Base-by-base conservation (phyloP, 805 yeast genomes). In the Nakazawaea wickerhamii region DNA sequence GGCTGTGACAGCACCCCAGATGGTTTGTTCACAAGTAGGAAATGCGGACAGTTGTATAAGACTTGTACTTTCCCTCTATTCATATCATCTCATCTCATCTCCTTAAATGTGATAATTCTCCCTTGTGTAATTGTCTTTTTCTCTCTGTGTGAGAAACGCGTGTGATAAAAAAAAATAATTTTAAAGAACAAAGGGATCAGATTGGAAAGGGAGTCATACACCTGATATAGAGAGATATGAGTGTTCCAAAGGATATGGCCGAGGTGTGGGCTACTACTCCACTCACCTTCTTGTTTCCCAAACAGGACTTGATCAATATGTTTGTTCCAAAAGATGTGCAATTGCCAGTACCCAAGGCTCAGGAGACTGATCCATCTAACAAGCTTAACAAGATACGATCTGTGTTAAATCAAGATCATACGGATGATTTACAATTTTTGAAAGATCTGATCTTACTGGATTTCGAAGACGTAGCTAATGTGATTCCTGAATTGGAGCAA, bases 201-300 rank as follows among this genome's bases (percentile, higher is more conserved):
- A 28, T 28, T 26, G 40, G 14, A 21, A 15, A 17, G 26, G 6
- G 14, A 5, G 7, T 21, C 7, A 20, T 5, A 19, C 14, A 25
- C 7, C 15, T 11, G 23, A 19, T 8, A 26, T 4, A n/a, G 18
- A 2, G n/a, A 22, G 15, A 13, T 8, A 38, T 30, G 36, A 26
- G 18, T 20, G 28, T 38, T 14, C 53, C 50, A 20, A 43, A 22
- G 4, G 45, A 46, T 33, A 47, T 58, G 18, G 46, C 50, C 4
- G 49, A 57, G 9, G 55, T 57, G 2, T 40, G 60, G 33, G 39
- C 51, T 10, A 47, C 44, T 21, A 53, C 50, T 19, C 73, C 74
- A 0, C 40, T 69, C 38, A 55, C 60, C 15, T 66, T 57, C 36
- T 48, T 69, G 13, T 51, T 67, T 2, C 75, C 75, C 2, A 60